Conservation (phyloP, 2,329 filamentous ascomycete species). For the Zelopaecilomyces penicillatus region DNA sequence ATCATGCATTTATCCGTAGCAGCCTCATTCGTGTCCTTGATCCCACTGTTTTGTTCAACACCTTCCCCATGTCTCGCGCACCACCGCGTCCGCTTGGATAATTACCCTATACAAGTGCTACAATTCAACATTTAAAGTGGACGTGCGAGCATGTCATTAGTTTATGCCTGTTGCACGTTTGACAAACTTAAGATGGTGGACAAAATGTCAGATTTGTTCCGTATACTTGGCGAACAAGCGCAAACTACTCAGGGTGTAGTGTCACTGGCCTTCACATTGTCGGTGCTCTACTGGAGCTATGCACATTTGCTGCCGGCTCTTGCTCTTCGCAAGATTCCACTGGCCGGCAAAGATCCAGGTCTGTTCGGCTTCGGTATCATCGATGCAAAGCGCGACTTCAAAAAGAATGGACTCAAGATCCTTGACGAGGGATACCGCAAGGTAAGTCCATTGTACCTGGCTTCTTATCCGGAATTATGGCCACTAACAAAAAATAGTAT, state of each 20-base stretch:
- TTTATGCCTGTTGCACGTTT: no score
- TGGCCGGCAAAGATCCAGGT: slow-evolving; percentile 3
- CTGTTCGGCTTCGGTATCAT: not conserved
- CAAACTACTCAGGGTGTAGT: not conserved
- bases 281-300: not conserved
- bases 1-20: no score
- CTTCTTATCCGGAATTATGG: not conserved
- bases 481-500: not conserved
- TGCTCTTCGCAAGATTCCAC: not conserved
- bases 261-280: not conserved
- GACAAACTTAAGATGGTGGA: not conserved
- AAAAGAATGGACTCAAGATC: slow-evolving; percentile 3
- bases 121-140: no score
- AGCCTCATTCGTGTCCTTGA: no score
- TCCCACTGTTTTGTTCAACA: no score
- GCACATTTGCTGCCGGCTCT: not conserved
- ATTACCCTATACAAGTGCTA: no score
- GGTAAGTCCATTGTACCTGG: not conserved
- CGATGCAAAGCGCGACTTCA: slow-evolving; percentile 3
- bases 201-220: not conserved
- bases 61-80: no score
- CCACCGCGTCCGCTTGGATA: no score
- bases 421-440: slow-evolving; percentile 3
- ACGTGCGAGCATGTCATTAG: no score
- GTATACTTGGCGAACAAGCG: not conserved